phyloP scores from a whole-genome alignment of 805 yeast species.

The Candida coleopterorum region DNA sequence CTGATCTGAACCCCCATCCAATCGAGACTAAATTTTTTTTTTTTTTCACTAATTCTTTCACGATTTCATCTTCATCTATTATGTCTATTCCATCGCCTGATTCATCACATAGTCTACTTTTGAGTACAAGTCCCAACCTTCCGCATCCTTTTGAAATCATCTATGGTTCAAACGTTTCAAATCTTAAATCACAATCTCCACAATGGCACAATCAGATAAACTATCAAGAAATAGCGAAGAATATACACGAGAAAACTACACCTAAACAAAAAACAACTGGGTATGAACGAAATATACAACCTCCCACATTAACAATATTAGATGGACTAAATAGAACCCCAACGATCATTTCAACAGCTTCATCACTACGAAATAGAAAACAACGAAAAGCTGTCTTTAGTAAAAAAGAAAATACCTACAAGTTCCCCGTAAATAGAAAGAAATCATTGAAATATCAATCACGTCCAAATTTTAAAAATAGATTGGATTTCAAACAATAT shows the following conservation, averaged over 20 bases:
- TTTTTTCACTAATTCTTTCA: too few species aligned
- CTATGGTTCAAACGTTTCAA: slow-evolving; percentile 10
- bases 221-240: slow-evolving; percentile 2
- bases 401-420: slow-evolving; percentile 4
- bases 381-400: slow-evolving; percentile 26
- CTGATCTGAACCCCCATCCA: too few species aligned
- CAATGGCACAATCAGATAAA: slow-evolving; percentile 5
- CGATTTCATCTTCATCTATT: too few species aligned
- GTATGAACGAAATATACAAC: slow-evolving; percentile 4
- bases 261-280: not conserved
- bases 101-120: too few species aligned
- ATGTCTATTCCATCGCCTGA: too few species aligned
- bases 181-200: slow-evolving; percentile 1
- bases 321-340: slow-evolving; percentile 26
- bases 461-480: slow-evolving; percentile 14
- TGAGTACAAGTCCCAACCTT: too few species aligned
- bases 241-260: slow-evolving; percentile 2
- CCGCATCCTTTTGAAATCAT: slow-evolving; percentile 24
- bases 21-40: too few species aligned
- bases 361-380: slow-evolving; percentile 27
- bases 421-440: slow-evolving; percentile 32
- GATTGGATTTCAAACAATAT: slow-evolving; percentile 18
- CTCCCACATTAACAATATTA: slow-evolving; percentile 23
- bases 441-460: slow-evolving; percentile 29
- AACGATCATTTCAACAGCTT: slow-evolving; percentile 27